Conservation (phyloP, 805 yeast genomes). For the Osmozyma mogii region DNA sequence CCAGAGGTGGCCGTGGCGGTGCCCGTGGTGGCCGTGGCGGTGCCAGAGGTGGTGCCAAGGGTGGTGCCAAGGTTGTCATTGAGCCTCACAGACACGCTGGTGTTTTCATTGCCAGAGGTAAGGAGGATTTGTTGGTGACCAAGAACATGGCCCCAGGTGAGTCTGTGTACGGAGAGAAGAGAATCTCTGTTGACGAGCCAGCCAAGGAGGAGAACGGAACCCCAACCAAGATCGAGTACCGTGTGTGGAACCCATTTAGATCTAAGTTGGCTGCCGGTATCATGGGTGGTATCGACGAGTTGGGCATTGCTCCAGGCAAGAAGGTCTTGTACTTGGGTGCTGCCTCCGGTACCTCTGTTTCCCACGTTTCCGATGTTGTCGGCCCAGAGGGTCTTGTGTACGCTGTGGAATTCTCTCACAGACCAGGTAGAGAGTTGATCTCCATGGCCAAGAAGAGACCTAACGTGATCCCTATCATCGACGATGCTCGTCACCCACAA, state of each 20-base stretch:
- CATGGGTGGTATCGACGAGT: conserved; percentile 98
- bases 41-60: conserved; percentile 73
- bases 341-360: conserved; percentile 98
- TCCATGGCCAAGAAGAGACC: conserved; percentile 99
- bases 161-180: conserved; percentile 96
- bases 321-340: conserved; percentile 98
- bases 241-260: conserved; percentile 99
- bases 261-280: conserved; percentile 99
- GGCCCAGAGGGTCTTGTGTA: conserved; percentile 99
- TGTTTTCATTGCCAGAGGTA: conserved; percentile 99
- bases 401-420: conserved; percentile 98
- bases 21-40: conserved; percentile 60
- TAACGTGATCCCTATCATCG: conserved; percentile 95
- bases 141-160: conserved; percentile 98
- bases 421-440: conserved; percentile 99
- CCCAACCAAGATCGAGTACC: conserved; percentile 93
- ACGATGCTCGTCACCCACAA: conserved; percentile 99
- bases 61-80: conserved; percentile 93
- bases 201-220: conserved; percentile 80
- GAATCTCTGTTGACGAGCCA: conserved; percentile 90
- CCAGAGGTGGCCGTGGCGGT: conserved; percentile 38
- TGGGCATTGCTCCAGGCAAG: conserved; percentile 96
- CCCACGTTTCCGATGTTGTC: conserved; percentile 96
- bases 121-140: conserved; percentile 96
- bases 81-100: conserved; percentile 99